A percentile compares a stretch with the other conserved stretches of the same genome.
Conservation (phyloP, 1,284 basidiomycete species). For the Prillingera fragicola region DNA sequence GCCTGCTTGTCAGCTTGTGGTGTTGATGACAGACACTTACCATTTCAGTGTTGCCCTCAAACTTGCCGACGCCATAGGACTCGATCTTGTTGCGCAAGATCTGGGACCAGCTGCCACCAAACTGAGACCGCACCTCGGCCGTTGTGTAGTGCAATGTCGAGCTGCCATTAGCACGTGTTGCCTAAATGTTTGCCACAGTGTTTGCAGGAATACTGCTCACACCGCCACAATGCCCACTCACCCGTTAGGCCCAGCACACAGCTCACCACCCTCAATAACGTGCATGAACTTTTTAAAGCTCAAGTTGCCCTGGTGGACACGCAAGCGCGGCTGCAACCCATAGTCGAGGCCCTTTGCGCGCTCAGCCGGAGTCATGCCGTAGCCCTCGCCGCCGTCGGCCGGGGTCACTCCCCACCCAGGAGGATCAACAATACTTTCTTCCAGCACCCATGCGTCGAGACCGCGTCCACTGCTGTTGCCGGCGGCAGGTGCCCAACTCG, state of each 20-base stretch:
- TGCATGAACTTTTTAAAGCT: conserved; percentile 48
- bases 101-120: conserved; percentile 42
- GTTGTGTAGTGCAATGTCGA: conserved; percentile 44
- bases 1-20: no score
- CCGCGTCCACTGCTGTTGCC: conserved; percentile 54
- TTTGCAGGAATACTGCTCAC: no score
- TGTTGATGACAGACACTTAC: no score
- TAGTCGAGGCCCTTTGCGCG: conserved; percentile 18
- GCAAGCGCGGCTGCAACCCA: conserved; percentile 31
- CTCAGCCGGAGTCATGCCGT: background rate
- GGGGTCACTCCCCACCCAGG: conserved; percentile 31
- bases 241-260: conserved; percentile 38
- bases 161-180: conserved; percentile 8
- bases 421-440: conserved; percentile 72
- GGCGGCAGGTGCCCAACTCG: conserved; percentile 66
- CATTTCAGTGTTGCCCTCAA: conserved; percentile 43
- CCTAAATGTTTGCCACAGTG: background rate
- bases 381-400: background rate
- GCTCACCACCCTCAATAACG: conserved; percentile 42
- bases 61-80: conserved; percentile 43
- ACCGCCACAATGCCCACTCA: conserved; percentile 18
- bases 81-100: conserved; percentile 44
- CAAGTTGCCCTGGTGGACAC: conserved; percentile 41
- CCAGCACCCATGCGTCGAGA: conserved; percentile 67
- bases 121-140: conserved; percentile 43